Conservation (phyloP, 768 basidiomycete genomes). For the Candolleomyces eurysporus region DNA sequence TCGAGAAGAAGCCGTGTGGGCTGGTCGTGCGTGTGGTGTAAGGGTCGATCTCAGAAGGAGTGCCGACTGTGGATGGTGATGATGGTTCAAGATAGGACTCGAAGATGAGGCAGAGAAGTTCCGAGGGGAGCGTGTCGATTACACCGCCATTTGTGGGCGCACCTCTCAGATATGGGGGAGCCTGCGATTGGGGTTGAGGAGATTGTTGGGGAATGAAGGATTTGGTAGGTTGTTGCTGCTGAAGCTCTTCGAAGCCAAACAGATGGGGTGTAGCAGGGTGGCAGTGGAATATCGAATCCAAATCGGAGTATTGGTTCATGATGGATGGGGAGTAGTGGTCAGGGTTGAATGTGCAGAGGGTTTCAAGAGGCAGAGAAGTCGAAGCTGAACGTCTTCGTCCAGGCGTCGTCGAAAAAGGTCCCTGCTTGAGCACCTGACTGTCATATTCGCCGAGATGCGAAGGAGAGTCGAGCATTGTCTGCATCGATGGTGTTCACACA, state of each 20-base stretch:
- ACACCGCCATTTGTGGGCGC: not conserved
- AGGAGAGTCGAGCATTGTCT: not conserved
- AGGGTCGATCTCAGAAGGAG: too few species aligned
- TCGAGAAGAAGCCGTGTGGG: not conserved
- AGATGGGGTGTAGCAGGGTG: not conserved
- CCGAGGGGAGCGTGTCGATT: not conserved
- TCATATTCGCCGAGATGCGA: not conserved
- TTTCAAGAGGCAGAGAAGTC: not conserved
- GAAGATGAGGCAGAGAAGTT: slow-evolving; percentile 5
- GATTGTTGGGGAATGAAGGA: too few species aligned
- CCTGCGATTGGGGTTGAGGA: too few species aligned
- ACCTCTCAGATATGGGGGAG: not conserved
- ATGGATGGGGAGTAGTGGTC: not conserved
- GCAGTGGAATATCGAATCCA: not conserved
- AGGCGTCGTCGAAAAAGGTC: not conserved
- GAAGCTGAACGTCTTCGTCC: not conserved
- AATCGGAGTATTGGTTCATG: not conserved
- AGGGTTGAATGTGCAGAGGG: not conserved
- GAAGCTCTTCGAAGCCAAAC: too few species aligned
- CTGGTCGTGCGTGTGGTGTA: not conserved
- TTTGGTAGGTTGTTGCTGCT: too few species aligned
- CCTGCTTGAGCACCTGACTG: not conserved
- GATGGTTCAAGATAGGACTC: not conserved
- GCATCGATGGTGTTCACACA: too few species aligned
- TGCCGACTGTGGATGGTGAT: not conserved